Base-by-base conservation (phyloP, 1,139 yeast genomes). In the Hyphopichia wangnamkhiaoensis region DNA sequence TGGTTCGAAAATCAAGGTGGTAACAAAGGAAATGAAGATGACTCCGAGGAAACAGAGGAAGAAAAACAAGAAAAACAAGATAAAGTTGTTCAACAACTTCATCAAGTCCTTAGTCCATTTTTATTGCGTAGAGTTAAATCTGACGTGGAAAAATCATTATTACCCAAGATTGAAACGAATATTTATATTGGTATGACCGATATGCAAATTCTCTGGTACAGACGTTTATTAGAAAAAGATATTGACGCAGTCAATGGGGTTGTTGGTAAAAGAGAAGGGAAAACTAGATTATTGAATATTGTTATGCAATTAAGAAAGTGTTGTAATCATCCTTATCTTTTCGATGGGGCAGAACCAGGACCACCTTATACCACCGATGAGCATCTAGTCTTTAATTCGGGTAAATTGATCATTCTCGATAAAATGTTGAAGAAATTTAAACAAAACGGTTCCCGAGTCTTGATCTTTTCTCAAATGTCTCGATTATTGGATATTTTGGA, bases 311-410 rank as follows among this genome's bases (percentile, higher is more conserved):
- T 93, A 48, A 77, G 98, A 52, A 93, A 93, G 61, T 93, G 98
- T 61, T 93, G 98, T 61, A 93, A 93, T 56, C 98, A 93, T 63
- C 98, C 98, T 0, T 93, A 93, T 60, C 68, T 93, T 37, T 93
- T 93, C 54, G 98, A 93, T 59, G 98, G 98, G 30, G 98, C 98
- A 1, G 98, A 93, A 60, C 98, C 98, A 0, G 98, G 98, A 8
- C 98, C 98, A 3, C 98, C 98, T 0, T 93, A 78, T 58, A 91
- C 98, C 2, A 93, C 96, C 1, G 98, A 91, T 59, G 98, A 91
- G 57, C 98, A 93, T 63, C 72, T 93, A 49, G 83, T 93, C 9
- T 82, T 60, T 61, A 93, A 93, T 58, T 76, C 95, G 10, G 96
- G 96, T 26, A 93, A 93, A 59, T 84, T 93, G 91, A 76, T 87